phyloP scores from a whole-genome alignment of 2,329 filamentous ascomycete genomes.

The Diaporthe citriasiana region DNA sequence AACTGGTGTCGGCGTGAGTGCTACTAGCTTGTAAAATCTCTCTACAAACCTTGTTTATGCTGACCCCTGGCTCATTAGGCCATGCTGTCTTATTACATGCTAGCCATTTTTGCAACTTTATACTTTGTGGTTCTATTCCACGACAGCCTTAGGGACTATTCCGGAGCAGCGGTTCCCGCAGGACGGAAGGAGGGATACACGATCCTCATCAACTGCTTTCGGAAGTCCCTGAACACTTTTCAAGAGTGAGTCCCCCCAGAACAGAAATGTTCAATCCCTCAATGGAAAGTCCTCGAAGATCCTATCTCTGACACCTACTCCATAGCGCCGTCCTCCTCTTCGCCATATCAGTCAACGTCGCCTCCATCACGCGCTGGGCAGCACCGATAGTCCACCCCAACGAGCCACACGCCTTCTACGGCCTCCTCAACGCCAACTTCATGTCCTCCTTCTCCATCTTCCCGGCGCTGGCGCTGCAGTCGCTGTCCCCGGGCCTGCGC shows the following conservation, averaged over 20 bases:
- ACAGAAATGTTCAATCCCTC: too few species aligned
- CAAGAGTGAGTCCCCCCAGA: not conserved
- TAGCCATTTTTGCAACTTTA: constrained; percentile 39
- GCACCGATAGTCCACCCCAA: constrained; percentile 31
- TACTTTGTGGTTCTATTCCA: constrained; percentile 39
- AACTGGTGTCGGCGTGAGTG: constrained; percentile 40
- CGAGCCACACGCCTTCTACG: constrained; percentile 39
- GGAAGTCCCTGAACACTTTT: constrained; percentile 15
- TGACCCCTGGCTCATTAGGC: constrained; percentile 26
- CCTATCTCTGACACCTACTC: not conserved
- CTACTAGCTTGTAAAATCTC: not conserved
- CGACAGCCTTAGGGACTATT: constrained; percentile 29
- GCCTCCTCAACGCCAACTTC: constrained; percentile 38
- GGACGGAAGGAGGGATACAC: constrained; percentile 14
- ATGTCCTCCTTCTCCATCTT: constrained; percentile 40
- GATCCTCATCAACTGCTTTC: constrained; percentile 29
- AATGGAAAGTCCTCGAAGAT: not conserved
- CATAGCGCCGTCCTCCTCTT: constrained; percentile 39
- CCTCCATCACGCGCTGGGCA: constrained; percentile 39
- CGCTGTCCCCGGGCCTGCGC: constrained; percentile 41
- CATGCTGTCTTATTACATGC: constrained; percentile 41
- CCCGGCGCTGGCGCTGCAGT: constrained; percentile 40
- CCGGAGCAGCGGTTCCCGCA: constrained; percentile 18
- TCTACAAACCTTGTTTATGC: not conserved
- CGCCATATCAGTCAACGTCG: constrained; percentile 40